phyloP scores from a whole-genome alignment of 768 basidiomycete genomes.

The Lactifluus rugatus region DNA sequence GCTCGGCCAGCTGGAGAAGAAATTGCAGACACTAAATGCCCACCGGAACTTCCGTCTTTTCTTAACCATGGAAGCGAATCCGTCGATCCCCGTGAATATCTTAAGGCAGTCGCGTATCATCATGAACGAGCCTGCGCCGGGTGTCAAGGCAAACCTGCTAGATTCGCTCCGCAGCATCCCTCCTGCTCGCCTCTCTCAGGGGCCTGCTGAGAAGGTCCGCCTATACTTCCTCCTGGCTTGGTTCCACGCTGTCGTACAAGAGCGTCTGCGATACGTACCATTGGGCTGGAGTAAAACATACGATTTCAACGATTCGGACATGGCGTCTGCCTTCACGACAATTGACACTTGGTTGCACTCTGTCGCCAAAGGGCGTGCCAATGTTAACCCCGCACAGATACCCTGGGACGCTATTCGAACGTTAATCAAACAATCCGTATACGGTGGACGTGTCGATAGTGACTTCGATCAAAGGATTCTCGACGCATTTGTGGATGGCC shows the following conservation, averaged over 20 bases:
- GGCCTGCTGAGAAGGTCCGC: conserved; percentile 87
- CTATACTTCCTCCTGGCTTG: conserved; percentile 95
- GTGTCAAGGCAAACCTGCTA: conserved; percentile 90
- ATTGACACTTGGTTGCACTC: conserved; percentile 85
- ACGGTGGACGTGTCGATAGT: conserved; percentile 89
- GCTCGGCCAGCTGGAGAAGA: conserved; percentile 95
- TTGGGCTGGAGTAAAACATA: conserved; percentile 95
- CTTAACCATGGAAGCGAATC: conserved; percentile 96
- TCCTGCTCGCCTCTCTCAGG: conserved; percentile 62
- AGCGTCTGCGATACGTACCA: conserved; percentile 91
- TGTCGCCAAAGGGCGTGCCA: conserved; percentile 78
- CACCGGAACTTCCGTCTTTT: conserved; percentile 92
- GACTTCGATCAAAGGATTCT: conserved; percentile 91
- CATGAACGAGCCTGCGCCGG: conserved; percentile 98
- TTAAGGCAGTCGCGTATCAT: conserved; percentile 90
- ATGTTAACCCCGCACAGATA: conserved; percentile 83
- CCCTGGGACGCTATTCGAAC: conserved; percentile 95
- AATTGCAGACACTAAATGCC: conserved; percentile 83
- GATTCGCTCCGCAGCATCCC: conserved; percentile 77
- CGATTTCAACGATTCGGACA: conserved; percentile 99
- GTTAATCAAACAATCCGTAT: conserved; percentile 91
- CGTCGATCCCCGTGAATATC: conserved; percentile 91
- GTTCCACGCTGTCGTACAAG: conserved; percentile 98
- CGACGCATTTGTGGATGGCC: conserved; percentile 83
- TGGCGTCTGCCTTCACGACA: conserved; percentile 83